phyloP scores from a whole-genome alignment of 345 rosid genomes.

The Melaleuca alternifolia region DNA sequence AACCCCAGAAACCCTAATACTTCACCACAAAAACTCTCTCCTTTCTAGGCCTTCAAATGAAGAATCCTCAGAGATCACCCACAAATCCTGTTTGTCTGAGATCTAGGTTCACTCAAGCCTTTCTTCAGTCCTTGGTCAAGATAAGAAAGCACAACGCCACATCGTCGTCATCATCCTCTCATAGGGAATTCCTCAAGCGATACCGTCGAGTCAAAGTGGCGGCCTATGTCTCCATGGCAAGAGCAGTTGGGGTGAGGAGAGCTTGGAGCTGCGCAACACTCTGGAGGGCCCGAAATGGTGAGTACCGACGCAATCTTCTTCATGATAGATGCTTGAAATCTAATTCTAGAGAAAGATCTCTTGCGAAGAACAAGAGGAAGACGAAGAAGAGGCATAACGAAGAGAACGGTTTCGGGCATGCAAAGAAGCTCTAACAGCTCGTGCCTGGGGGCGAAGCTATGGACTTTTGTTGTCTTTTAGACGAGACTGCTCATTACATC shows the following conservation, averaged over 20 bases:
- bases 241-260: conserved; percentile 32
- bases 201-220: conserved; percentile 30
- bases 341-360: too few relatives aligned
- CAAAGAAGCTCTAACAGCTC: too few relatives aligned
- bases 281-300: too few relatives aligned
- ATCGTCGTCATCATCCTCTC: neutral
- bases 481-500: too few relatives aligned
- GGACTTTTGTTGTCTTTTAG: too few relatives aligned
- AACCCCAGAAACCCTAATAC: neutral
- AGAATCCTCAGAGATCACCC: neutral
- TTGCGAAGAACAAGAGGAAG: too few relatives aligned
- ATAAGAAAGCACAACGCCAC: conserved; percentile 7
- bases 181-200: conserved; percentile 5
- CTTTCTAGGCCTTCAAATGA: conserved; percentile 3
- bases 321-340: too few relatives aligned
- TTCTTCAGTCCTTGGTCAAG: conserved; percentile 25
- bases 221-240: conserved; percentile 45
- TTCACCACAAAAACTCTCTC: neutral
- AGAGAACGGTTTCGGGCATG: too few relatives aligned
- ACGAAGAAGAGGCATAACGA: too few relatives aligned
- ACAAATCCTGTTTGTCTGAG: neutral
- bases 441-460: too few relatives aligned
- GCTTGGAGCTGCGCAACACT: too few relatives aligned
- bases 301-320: too few relatives aligned
- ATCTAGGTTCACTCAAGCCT: conserved; percentile 27